Evolutionary conservation across 1,284 basidiomycete species (phyloP).

Genomic region (Vanrija pseudolonga): DNA sequence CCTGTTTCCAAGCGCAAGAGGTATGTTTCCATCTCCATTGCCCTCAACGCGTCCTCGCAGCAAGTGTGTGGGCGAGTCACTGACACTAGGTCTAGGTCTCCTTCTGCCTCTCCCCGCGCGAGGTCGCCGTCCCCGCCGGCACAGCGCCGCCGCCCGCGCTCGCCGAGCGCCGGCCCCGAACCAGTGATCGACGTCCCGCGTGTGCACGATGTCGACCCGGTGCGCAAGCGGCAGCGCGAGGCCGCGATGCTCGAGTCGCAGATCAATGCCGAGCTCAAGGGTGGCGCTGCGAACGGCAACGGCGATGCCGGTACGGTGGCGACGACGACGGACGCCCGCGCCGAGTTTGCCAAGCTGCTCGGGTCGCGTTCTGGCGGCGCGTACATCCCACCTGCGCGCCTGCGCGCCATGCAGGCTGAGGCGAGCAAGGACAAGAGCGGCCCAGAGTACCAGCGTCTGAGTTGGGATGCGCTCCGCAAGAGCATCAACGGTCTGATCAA

Average conservation of each 20-base stretch:
- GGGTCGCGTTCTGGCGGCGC: slow-evolving; percentile 80
- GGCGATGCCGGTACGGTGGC: slow-evolving; percentile 29
- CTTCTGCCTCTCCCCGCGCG: slow-evolving; percentile 39
- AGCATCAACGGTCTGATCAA: slow-evolving; percentile 99
- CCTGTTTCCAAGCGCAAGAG: slow-evolving; percentile 43
- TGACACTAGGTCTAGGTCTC: slow-evolving; percentile 27
- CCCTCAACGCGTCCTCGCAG: neutral
- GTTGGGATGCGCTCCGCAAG: slow-evolving; percentile 97
- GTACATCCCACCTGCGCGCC: slow-evolving; percentile 90
- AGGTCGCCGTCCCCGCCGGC: slow-evolving; percentile 45
- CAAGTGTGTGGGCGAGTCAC: neutral
- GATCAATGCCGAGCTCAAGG: slow-evolving; percentile 55
- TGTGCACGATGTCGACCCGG: slow-evolving; percentile 71
- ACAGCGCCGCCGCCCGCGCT: slow-evolving; percentile 41
- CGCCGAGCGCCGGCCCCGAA: slow-evolving; percentile 20
- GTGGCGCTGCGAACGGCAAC: slow-evolving; percentile 51
- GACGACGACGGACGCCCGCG: slow-evolving; percentile 55
- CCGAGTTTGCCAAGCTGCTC: slow-evolving; percentile 73
- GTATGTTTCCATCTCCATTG: slow-evolving; percentile 21
- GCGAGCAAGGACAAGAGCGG: slow-evolving; percentile 77
- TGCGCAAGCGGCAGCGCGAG: slow-evolving; percentile 69
- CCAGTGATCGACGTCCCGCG: slow-evolving; percentile 54
- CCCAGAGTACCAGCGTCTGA: slow-evolving; percentile 89
- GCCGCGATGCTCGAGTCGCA: slow-evolving; percentile 68
- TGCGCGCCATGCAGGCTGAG: slow-evolving; percentile 86